These are phyloP conservation scores for Sugiyamaella xylanicola DNA, from an alignment of 1,139 yeast genomes.

Conservation along the genomic window DNA sequence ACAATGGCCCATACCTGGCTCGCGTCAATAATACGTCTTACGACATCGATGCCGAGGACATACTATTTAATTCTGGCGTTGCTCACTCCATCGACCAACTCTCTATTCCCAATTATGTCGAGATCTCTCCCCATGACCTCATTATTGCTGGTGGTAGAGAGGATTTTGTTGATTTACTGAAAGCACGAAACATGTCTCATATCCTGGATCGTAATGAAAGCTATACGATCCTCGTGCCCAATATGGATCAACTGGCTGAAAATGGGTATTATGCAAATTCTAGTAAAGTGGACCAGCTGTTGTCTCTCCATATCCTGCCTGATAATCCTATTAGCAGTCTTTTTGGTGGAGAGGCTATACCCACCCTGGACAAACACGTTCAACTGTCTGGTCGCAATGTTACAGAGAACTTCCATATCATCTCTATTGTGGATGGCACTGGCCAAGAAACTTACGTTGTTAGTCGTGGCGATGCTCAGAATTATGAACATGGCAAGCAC, in stretches of 20 bases:
- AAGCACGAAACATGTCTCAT: slow-evolving; percentile 41
- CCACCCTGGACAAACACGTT: slow-evolving; percentile 50
- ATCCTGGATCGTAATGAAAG: slow-evolving; percentile 39
- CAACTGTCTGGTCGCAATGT: slow-evolving; percentile 49
- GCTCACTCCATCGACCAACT: slow-evolving; percentile 68
- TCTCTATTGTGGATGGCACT: slow-evolving; percentile 52
- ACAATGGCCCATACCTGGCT: slow-evolving; percentile 7
- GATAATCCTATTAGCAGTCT: slow-evolving; percentile 48
- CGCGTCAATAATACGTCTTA: slow-evolving; percentile 25
- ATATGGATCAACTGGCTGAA: slow-evolving; percentile 55
- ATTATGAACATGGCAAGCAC: neutral
- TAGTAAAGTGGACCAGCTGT: slow-evolving; percentile 54
- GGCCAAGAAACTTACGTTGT: slow-evolving; percentile 68
- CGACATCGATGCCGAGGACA: slow-evolving; percentile 55
- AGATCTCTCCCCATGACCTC: slow-evolving; percentile 59
- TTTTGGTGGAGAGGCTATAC: slow-evolving; percentile 39
- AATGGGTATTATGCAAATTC: slow-evolving; percentile 50
- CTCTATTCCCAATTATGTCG: slow-evolving; percentile 58
- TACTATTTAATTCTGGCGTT: slow-evolving; percentile 82
- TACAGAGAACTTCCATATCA: slow-evolving; percentile 36
- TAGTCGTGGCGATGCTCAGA: slow-evolving; percentile 66
- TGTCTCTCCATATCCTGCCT: slow-evolving; percentile 72
- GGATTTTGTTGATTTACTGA: slow-evolving; percentile 54
- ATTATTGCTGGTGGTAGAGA: slow-evolving; percentile 51
- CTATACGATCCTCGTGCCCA: slow-evolving; percentile 79